These are phyloP conservation scores for Xanthoconium purpureum DNA, from an alignment of 768 basidiomycete genomes.

Conservation along the genomic window DNA sequence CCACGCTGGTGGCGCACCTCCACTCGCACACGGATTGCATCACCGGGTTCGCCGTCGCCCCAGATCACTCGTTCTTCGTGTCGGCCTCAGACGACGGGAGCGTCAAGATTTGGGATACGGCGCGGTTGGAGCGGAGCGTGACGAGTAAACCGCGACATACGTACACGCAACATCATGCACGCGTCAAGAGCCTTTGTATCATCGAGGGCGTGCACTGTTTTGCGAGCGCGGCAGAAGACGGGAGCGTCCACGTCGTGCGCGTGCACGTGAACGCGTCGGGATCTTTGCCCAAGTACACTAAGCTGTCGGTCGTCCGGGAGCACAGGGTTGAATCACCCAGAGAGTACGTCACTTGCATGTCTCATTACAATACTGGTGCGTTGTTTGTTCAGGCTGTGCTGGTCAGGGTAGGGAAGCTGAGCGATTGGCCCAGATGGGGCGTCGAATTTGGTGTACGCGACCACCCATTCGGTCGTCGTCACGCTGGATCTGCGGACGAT, in stretches of 20 bases:
- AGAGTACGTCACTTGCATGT: conserved; percentile 82
- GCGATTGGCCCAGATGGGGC: conserved; percentile 50
- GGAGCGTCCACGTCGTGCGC: conserved; percentile 79
- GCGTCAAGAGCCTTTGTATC: conserved; percentile 67
- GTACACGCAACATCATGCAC: conserved; percentile 69
- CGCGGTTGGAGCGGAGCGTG: conserved; percentile 90
- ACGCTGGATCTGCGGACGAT: conserved; percentile 85
- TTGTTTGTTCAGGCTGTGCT: neutral
- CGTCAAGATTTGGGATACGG: conserved; percentile 90
- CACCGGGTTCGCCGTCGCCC: conserved; percentile 80
- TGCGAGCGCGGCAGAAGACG: conserved; percentile 81
- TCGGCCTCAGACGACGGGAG: conserved; percentile 93
- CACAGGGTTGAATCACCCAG: conserved; percentile 68
- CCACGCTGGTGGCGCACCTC: conserved; percentile 80
- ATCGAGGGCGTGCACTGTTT: conserved; percentile 88
- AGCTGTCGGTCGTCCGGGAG: conserved; percentile 77
- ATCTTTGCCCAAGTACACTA: conserved; percentile 78
- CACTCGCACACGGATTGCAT: conserved; percentile 78
- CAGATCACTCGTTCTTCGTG: conserved; percentile 93
- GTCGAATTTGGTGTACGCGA: conserved; percentile 83
- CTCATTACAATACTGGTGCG: conserved; percentile 75
- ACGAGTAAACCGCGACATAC: conserved; percentile 79
- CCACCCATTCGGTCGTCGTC: conserved; percentile 72
- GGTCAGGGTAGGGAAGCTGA: neutral
- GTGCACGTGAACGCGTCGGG: conserved; percentile 70